A percentile compares a stretch with the other conserved stretches of the same genome.
These are phyloP conservation scores for Coemansia sp. DNA, from an alignment of 192 early-diverging fungal genomes.

Conservation along the genomic window DNA sequence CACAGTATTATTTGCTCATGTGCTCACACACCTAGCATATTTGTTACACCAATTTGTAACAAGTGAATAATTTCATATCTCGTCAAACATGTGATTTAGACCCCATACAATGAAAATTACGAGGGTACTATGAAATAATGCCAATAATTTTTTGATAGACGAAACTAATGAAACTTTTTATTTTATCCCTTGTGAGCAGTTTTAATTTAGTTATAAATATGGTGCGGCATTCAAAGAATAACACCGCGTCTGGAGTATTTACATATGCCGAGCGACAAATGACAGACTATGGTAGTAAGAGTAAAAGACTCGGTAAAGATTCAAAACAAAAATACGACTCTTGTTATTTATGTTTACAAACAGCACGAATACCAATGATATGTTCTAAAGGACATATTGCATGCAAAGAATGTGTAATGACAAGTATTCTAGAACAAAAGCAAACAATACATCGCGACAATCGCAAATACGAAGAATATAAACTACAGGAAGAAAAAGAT, in stretches of 20 bases:
- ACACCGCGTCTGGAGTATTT: slow-evolving; percentile 86
- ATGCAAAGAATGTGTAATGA: slow-evolving; percentile 86
- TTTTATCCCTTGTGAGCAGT: neutral
- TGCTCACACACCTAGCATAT: no score
- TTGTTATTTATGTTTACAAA: slow-evolving; percentile 78
- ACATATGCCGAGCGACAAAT: slow-evolving; percentile 85
- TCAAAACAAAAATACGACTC: slow-evolving; percentile 81
- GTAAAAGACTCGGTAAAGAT: slow-evolving; percentile 73
- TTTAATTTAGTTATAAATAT: slow-evolving; percentile 28
- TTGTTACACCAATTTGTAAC: neutral
- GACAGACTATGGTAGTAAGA: slow-evolving; percentile 88
- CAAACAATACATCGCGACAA: slow-evolving; percentile 61
- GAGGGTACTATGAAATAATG: neutral
- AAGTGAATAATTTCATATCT: neutral
- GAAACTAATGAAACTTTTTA: neutral
- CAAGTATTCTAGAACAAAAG: slow-evolving; percentile 82
- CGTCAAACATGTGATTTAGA: neutral
- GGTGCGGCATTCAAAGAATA: slow-evolving; percentile 91
- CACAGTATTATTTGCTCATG: neutral
- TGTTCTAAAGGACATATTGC: slow-evolving; percentile 69
- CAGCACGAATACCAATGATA: slow-evolving; percentile 25
- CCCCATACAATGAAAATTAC: neutral
- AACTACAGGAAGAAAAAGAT: slow-evolving; percentile 29
- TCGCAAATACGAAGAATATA: slow-evolving; percentile 48
- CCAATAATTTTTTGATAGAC: neutral